These are phyloP conservation scores for Irpex lacteus DNA, from an alignment of 1,284 basidiomycete species.

Conservation along the genomic window DNA sequence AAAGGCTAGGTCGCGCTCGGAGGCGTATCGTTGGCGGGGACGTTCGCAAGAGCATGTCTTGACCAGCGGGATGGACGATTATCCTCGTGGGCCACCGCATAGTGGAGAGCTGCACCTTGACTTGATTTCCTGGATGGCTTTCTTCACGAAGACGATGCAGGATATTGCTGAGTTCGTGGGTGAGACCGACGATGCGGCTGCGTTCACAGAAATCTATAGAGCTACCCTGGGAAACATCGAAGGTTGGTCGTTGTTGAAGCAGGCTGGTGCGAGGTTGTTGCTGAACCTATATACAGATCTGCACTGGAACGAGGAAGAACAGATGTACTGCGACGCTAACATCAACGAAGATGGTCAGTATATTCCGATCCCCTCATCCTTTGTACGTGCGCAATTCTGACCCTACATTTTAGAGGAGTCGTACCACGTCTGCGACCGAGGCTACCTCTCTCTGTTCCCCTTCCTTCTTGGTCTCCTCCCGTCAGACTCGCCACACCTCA, in stretches of 20 bases:
- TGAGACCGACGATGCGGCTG: slow-evolving; percentile 75
- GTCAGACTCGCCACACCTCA: slow-evolving; percentile 74
- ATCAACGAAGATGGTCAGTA: slow-evolving; percentile 77
- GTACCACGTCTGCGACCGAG: slow-evolving; percentile 85
- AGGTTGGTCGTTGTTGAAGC: slow-evolving; percentile 43
- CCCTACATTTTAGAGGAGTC: slow-evolving; percentile 68
- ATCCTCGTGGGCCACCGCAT: slow-evolving; percentile 85
- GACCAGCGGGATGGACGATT: slow-evolving; percentile 95
- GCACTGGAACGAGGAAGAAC: slow-evolving; percentile 86
- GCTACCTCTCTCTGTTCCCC: slow-evolving; percentile 93
- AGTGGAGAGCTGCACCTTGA: slow-evolving; percentile 91
- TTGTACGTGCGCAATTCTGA: neutral
- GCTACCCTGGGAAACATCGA: slow-evolving; percentile 86
- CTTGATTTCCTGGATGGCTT: slow-evolving; percentile 93
- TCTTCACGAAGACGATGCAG: slow-evolving; percentile 87
- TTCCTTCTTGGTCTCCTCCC: slow-evolving; percentile 81
- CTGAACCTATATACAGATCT: slow-evolving; percentile 53
- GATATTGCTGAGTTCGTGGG: slow-evolving; percentile 83
- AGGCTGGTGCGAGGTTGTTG: slow-evolving; percentile 1
- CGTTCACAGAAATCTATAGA: slow-evolving; percentile 74
- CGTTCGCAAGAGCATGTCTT: slow-evolving; percentile 83
- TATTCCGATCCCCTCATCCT: neutral
- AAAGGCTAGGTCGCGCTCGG: slow-evolving; percentile 77
- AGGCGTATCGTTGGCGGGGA: slow-evolving; percentile 95
- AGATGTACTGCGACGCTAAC: slow-evolving; percentile 92